Evolutionary conservation across 768 basidiomycete species (phyloP), one percentile per base, ranked within the genome.

Genomic region (Termitomyces heimii): DNA sequence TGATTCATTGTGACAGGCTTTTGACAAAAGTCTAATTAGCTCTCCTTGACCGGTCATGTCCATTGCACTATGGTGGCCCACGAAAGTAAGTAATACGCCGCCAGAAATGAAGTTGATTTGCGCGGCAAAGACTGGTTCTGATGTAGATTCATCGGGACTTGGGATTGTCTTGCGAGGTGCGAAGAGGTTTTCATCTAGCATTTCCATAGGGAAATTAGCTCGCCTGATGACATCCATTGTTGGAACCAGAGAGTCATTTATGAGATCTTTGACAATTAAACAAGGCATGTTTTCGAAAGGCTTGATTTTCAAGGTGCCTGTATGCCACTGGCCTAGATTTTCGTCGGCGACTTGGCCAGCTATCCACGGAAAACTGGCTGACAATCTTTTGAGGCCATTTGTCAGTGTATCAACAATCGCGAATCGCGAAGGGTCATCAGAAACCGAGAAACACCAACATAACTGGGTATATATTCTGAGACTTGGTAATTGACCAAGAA

Each of bases 41-140:
- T 64, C 56, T 2, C 63, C 66, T 48, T 66, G 68, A 14, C 67
- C 67, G 0, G 61, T 64, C 65, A 69, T 67, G 47, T 70, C 68
- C 68, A 69, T 67, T 20, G 57, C 56, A 20, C 59, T 57, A 43
- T 69, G 68, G 18, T 64, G 65, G 6, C 55, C 68, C 7, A 64
- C 62, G 53, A 69, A 64, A 13, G 66, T 65, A 28, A 70, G 62
- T n/a, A 68, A 7, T 13, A 70, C 52, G 13, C 68, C 68, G 2
- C 66, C 67, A 3, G 26, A 28, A 44, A 67, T 61, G 50, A 67
- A 68, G 12, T 57, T 69, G 16, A 63, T 65, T 63, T 70, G 69
- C 3, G 68, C 35, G 31, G 63, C 49, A 35, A 70, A 65, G 16
- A 70, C 67, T n/a, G 68, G 66, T n/a, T 48, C 55, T 6, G 54